These are phyloP conservation scores for Pyrenochaeta sp. DNA, from an alignment of 2,329 filamentous ascomycete genomes.

Conservation along the genomic window DNA sequence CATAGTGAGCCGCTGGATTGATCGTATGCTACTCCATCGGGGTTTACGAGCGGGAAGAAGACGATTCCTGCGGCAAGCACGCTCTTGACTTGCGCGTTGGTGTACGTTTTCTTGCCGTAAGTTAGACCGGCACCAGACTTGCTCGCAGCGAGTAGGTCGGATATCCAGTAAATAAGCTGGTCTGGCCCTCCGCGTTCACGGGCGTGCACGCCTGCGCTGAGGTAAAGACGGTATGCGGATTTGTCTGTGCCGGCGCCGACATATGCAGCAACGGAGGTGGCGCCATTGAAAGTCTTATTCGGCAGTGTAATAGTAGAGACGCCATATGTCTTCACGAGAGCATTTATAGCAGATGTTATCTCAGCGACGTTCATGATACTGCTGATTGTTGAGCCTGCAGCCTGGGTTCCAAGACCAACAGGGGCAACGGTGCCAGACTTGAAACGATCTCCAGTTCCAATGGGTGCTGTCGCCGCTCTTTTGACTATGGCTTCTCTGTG, in stretches of 20 bases:
- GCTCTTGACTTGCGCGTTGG: conserved; percentile 60
- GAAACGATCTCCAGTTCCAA: conserved; percentile 53
- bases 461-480: conserved; percentile 42
- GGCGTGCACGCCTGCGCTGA: conserved; percentile 65
- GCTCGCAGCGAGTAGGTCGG: conserved; percentile 64
- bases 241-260: conserved; percentile 57
- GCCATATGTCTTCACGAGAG: conserved; percentile 53
- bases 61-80: conserved; percentile 64
- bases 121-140: conserved; percentile 59
- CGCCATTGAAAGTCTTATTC: conserved; percentile 56
- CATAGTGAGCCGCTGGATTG: conserved; percentile 44
- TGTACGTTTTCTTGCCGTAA: conserved; percentile 63
- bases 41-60: conserved; percentile 54
- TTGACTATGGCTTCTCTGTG: conserved; percentile 34
- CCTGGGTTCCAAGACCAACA: conserved; percentile 54
- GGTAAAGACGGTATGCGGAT: conserved; percentile 56
- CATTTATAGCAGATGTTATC: conserved; percentile 56
- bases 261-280: conserved; percentile 52
- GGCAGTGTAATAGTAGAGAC: conserved; percentile 55
- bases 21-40: conserved; percentile 48
- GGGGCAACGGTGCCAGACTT: conserved; percentile 53
- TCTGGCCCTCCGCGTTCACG: conserved; percentile 67
- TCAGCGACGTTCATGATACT: conserved; percentile 59
- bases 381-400: conserved; percentile 46
- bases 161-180: conserved; percentile 65